phyloP scores from a whole-genome alignment of 352 stramenopile species.

The Pythium rishiriense region DNA sequence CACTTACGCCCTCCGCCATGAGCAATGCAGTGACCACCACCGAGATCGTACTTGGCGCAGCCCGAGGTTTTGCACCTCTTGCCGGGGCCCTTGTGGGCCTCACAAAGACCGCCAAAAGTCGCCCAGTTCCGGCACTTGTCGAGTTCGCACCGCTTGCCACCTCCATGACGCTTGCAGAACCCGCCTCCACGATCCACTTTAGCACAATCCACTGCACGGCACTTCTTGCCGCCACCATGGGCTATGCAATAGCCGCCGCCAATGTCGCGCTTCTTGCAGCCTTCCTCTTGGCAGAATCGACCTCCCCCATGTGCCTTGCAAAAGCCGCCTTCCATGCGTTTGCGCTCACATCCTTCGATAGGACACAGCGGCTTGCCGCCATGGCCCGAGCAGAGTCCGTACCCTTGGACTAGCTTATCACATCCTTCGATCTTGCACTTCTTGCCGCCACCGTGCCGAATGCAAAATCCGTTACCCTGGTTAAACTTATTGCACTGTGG shows the following conservation, averaged over 20 bases:
- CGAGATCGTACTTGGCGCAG: constrained; percentile 82
- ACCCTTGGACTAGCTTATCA: constrained; percentile 81
- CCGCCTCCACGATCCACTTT: constrained; percentile 83
- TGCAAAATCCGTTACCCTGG: constrained; percentile 83
- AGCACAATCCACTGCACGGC: constrained; percentile 57
- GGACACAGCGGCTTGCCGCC: constrained; percentile 79
- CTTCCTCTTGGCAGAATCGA: constrained; percentile 68
- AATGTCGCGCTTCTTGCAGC: constrained; percentile 84
- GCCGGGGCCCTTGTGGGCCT: constrained; percentile 73
- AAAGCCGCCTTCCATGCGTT: constrained; percentile 83
- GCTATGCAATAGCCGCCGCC: constrained; percentile 84
- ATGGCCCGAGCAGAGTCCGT: constrained; percentile 83
- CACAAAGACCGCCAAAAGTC: constrained; percentile 73
- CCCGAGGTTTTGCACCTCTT: constrained; percentile 80
- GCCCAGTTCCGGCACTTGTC: constrained; percentile 82
- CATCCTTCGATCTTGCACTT: constrained; percentile 82
- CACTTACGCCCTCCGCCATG: constrained; percentile 85
- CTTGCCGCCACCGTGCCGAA: constrained; percentile 83
- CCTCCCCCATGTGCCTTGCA: constrained; percentile 86
- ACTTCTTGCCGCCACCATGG: constrained; percentile 88
- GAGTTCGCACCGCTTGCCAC: constrained; percentile 83
- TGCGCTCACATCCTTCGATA: constrained; percentile 76
- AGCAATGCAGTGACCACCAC: constrained; percentile 81
- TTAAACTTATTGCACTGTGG: constrained; percentile 84
- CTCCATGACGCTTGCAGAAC: constrained; percentile 81